Evolutionary conservation across 768 basidiomycete genomes (phyloP).

Genomic region (Boletus fagicola): DNA sequence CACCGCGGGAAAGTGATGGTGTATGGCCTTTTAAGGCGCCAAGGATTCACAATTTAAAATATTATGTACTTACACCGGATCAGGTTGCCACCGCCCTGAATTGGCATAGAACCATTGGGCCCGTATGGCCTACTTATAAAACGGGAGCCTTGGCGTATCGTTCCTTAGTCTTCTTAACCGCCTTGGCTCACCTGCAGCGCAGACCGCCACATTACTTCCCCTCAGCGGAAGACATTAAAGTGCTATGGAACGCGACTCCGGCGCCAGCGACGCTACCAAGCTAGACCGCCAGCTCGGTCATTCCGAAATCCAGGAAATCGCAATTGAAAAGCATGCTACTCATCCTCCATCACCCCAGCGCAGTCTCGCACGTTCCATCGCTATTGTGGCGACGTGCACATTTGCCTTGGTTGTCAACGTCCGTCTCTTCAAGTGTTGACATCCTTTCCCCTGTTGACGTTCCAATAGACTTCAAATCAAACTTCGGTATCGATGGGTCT

Average conservation of each 20-base stretch:
- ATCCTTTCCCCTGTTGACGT: slow-evolving; percentile 4
- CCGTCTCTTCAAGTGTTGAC: slow-evolving; percentile 3
- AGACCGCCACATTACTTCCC: background rate
- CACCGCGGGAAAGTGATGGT: slow-evolving; percentile 1
- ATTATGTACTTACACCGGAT: slow-evolving; percentile 1
- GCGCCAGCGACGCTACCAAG: slow-evolving; percentile 10
- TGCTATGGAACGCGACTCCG: slow-evolving; percentile 8
- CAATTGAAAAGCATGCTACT: slow-evolving; percentile 1
- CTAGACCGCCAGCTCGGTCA: slow-evolving; percentile 16
- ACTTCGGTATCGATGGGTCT: slow-evolving; percentile 53
- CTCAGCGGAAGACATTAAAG: background rate
- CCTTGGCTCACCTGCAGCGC: background rate
- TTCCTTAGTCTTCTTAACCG: background rate
- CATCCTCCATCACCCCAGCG: slow-evolving; percentile 8
- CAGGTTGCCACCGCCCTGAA: background rate
- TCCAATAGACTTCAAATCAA: slow-evolving; percentile 28
- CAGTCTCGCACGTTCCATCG: slow-evolving; percentile 28
- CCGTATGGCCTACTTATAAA: slow-evolving; percentile 20
- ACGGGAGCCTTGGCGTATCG: background rate
- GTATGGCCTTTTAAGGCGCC: background rate
- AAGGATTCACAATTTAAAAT: background rate
- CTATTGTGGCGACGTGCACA: slow-evolving; percentile 39
- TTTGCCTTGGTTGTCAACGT: slow-evolving; percentile 40
- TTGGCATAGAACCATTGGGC: background rate
- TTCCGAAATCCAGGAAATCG: slow-evolving; percentile 5